Evolutionary conservation across 1,284 basidiomycete genomes (phyloP).

Genomic region (Heterobasidion occidentale): DNA sequence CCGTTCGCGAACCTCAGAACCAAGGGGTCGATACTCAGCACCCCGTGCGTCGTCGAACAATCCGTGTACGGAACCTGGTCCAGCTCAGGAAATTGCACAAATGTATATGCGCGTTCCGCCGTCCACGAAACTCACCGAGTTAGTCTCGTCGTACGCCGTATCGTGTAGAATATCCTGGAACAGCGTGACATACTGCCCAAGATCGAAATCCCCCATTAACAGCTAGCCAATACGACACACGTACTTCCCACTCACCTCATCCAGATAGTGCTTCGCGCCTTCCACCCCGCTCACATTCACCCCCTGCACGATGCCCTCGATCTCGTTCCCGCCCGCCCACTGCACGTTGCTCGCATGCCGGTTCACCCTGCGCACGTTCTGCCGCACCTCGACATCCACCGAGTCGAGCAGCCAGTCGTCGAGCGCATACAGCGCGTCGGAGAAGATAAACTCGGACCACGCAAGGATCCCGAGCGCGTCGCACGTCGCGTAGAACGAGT

Average conservation of each 20-base stretch:
- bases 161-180: slow-evolving; percentile 48
- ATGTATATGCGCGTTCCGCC: neutral
- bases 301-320: slow-evolving; percentile 42
- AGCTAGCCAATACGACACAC: neutral
- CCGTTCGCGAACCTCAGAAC: slow-evolving; percentile 43
- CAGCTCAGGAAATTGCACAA: no score
- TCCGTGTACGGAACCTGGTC: slow-evolving; percentile 59
- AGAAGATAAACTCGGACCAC: slow-evolving; percentile 63
- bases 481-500: slow-evolving; percentile 51
- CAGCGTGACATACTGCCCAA: slow-evolving; percentile 35
- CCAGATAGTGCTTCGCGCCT: slow-evolving; percentile 37
- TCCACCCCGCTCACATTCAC: slow-evolving; percentile 26
- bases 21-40: slow-evolving; percentile 50
- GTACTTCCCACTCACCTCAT: slow-evolving; percentile 29
- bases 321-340: slow-evolving; percentile 59
- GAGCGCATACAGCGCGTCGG: slow-evolving; percentile 49
- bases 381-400: slow-evolving; percentile 46
- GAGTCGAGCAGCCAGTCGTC: slow-evolving; percentile 45
- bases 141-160: slow-evolving; percentile 40
- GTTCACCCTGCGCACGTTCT: slow-evolving; percentile 50
- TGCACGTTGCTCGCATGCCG: slow-evolving; percentile 51
- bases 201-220: neutral
- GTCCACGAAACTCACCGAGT: slow-evolving; percentile 28
- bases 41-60: slow-evolving; percentile 53
- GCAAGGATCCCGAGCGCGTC: slow-evolving; percentile 58